phyloP scores from a whole-genome alignment of 768 basidiomycete genomes.

The Hygrophoropsis aurantiaca region DNA sequence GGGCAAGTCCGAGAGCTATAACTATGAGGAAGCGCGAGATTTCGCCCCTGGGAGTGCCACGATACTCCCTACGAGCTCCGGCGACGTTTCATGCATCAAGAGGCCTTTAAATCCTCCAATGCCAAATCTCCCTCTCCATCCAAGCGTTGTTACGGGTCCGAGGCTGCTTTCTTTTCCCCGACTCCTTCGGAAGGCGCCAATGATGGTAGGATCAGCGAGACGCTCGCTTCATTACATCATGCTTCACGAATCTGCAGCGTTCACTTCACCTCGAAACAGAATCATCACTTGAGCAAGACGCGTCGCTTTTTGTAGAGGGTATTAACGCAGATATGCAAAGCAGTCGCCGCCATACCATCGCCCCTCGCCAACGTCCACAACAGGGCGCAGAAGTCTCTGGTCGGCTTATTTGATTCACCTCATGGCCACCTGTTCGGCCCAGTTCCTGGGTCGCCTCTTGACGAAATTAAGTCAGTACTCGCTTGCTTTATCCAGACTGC shows the following conservation, averaged over 20 bases:
- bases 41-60: conserved; percentile 61
- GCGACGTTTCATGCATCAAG: neutral
- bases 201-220: conserved; percentile 15
- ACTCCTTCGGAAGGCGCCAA: conserved; percentile 7
- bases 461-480: conserved; percentile 20
- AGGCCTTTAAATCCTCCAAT: conserved; percentile 13
- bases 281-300: conserved; percentile 20
- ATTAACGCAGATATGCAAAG: conserved; percentile 24
- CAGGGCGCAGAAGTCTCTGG: conserved; percentile 51
- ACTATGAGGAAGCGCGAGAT: conserved; percentile 42
- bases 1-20: conserved; percentile 32
- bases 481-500: conserved; percentile 34
- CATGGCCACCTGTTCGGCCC: conserved; percentile 3
- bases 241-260: conserved; percentile 29
- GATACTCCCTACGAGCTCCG: conserved; percentile 14
- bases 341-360: conserved; percentile 16
- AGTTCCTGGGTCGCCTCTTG: conserved; percentile 6
- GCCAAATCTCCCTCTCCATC: conserved; percentile 14
- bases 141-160: conserved; percentile 28
- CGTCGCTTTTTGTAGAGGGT: conserved; percentile 14
- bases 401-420: conserved; percentile 58
- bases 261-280: conserved; percentile 27
- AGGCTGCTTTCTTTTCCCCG: conserved; percentile 15
- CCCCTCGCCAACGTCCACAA: conserved; percentile 13
- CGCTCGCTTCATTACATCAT: conserved; percentile 23